phyloP scores from a whole-genome alignment of 2,329 filamentous ascomycete genomes.

The Nectriaceae sp. region DNA sequence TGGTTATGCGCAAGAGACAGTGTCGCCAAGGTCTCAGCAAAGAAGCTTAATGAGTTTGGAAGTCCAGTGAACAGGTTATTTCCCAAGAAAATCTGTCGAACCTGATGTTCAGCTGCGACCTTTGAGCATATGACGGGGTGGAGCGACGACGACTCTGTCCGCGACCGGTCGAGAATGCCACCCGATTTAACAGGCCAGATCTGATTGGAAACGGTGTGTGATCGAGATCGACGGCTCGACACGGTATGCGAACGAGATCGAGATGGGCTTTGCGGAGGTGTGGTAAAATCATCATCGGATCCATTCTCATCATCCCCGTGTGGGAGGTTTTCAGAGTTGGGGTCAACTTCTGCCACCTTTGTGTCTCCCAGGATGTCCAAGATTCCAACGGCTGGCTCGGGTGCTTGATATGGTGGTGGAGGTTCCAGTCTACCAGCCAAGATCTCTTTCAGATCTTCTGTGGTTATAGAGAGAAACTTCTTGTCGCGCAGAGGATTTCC shows the following conservation, averaged over 20 bases:
- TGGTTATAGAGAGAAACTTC: constrained; percentile 78
- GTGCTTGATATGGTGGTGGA: constrained; percentile 43
- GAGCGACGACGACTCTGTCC: constrained; percentile 62
- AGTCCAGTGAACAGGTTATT: constrained; percentile 74
- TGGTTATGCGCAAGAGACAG: constrained; percentile 78
- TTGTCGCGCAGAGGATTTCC: constrained; percentile 92
- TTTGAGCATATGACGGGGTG: constrained; percentile 59
- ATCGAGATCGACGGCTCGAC: constrained; percentile 45
- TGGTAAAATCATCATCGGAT: constrained; percentile 59
- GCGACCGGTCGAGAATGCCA: constrained; percentile 71
- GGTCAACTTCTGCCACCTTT: constrained; percentile 14
- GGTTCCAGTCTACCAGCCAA: constrained; percentile 69
- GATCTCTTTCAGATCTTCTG: constrained; percentile 77
- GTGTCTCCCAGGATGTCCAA: constrained; percentile 22
- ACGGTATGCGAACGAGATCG: constrained; percentile 51
- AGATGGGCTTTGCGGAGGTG: constrained; percentile 54
- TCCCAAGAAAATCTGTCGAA: constrained; percentile 66
- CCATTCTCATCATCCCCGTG: constrained; percentile 43
- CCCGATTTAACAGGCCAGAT: constrained; percentile 58
- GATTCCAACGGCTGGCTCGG: constrained; percentile 19
- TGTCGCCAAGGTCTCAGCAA: constrained; percentile 69
- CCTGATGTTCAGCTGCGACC: constrained; percentile 53
- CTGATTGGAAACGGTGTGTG: constrained; percentile 48
- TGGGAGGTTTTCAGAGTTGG: neutral
- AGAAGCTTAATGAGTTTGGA: constrained; percentile 70